Percentiles rank a stretch among this genome's conserved stretches.
Evolutionary conservation across 2,329 filamentous ascomycete genomes (phyloP).

Genomic region (Monosporascus sp.): DNA sequence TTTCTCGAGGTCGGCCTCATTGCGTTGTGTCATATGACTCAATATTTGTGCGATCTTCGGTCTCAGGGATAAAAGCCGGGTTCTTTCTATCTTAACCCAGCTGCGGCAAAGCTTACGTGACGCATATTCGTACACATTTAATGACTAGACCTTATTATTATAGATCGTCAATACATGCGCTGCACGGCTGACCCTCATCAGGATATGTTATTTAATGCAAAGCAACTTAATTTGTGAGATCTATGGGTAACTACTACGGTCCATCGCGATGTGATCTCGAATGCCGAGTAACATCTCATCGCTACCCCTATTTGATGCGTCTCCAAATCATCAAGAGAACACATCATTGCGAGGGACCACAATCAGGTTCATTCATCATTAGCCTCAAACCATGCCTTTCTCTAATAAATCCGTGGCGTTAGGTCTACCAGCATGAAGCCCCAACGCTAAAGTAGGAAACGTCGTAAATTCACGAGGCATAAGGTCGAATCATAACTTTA

Average conservation of each 20-base stretch:
- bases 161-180: background rate
- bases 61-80: too few species aligned
- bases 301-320: background rate
- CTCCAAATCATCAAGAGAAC: background rate
- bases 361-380: background rate
- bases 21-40: too few species aligned
- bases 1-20: too few species aligned
- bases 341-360: background rate
- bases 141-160: background rate
- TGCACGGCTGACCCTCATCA: background rate
- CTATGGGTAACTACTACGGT: slow-evolving; percentile 17
- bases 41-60: too few species aligned
- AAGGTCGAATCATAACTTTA: background rate
- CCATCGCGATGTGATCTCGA: background rate
- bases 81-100: too few species aligned
- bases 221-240: slow-evolving; percentile 19
- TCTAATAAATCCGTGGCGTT: background rate
- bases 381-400: background rate
- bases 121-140: too few species aligned
- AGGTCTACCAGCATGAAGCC: slow-evolving; percentile 3
- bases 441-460: background rate
- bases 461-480: background rate
- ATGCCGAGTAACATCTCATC: background rate
- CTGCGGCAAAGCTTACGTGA: too few species aligned
- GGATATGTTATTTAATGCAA: slow-evolving; percentile 1